Evolutionary conservation across 108 stramenopile genomes (phyloP), one percentile per base, ranked within the genome.

Genomic region (Skeletonema menzelii): DNA sequence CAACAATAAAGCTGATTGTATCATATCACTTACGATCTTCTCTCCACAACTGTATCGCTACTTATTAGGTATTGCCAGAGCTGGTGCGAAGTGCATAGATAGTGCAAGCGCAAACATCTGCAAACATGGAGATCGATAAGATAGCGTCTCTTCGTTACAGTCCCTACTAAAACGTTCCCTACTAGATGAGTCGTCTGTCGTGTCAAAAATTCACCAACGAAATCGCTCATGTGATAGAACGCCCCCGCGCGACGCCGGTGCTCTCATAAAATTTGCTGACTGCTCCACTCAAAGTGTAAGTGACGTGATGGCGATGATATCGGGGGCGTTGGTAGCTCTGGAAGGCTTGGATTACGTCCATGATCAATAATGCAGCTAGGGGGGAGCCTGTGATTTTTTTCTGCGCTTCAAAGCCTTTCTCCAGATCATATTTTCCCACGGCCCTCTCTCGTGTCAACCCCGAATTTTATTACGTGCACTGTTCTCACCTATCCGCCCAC

Each of bases 191-290:
- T 5, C 1, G 44, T 46, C 44, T 46, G 44, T 46, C 44, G 44
- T 46, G 44, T 15, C 1, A 2, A 8, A 17, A 17, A 10, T 35
- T 8, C 34, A 35, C 34, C 34, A 35, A 35, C 34, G 34, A 35
- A 35, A 8, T 6, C 8, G 1, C 1, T 1, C 1, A 35, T 31
- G 30, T 4, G n/a, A n/a, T n/a, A n/a, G n/a, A n/a, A n/a, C n/a
- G n/a, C n/a, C n/a, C n/a, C n/a, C n/a, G n/a, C n/a, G n/a, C n/a
- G n/a, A n/a, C n/a, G n/a, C n/a, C 34, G 10, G 35, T 1, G 40
- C 40, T 42, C 40, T 55, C 66, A 55, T 55, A 67, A 59, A 66
- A 65, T 53, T 53, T 53, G 49, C 49, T 53, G 57, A 17, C 59
- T 60, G 42, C 38, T 60, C 27, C 59, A 60, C 59, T 60, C 17